Percentiles rank a stretch among this genome's conserved stretches.
These are phyloP conservation scores for Stereum hirsutum DNA, from an alignment of 1,284 basidiomycete genomes.

Conservation along the genomic window DNA sequence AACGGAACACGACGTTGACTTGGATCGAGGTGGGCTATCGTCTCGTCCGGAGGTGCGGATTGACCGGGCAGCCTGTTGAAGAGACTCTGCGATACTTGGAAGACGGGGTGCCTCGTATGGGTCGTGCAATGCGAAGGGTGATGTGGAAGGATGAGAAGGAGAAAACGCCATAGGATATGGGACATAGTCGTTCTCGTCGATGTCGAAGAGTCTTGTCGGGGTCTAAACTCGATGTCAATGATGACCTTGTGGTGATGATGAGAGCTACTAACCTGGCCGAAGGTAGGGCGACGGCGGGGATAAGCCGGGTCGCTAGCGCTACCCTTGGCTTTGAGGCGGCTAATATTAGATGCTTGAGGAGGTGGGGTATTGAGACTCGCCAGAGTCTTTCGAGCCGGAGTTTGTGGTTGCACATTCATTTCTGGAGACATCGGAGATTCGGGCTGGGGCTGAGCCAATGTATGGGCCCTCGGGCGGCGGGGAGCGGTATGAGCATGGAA, in stretches of 20 bases:
- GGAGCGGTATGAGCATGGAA: slow-evolving; percentile 42
- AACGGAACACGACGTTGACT: slow-evolving; percentile 33
- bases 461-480: slow-evolving; percentile 41
- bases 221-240: slow-evolving; percentile 6
- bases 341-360: slow-evolving; percentile 47
- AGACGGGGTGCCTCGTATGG: slow-evolving; percentile 19
- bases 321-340: slow-evolving; percentile 55
- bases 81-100: background rate
- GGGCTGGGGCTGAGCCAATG: slow-evolving; percentile 15
- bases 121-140: slow-evolving; percentile 23
- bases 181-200: slow-evolving; percentile 58
- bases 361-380: slow-evolving; percentile 52
- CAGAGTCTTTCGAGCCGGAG: slow-evolving; percentile 23
- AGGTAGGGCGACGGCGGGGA: slow-evolving; percentile 43
- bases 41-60: slow-evolving; percentile 13
- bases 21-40: slow-evolving; percentile 7
- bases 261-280: slow-evolving; percentile 21
- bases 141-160: slow-evolving; percentile 22
- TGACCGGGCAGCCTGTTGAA: slow-evolving; percentile 5
- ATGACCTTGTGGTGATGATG: background rate
- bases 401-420: slow-evolving; percentile 20
- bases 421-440: slow-evolving; percentile 16
- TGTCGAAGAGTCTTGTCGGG: slow-evolving; percentile 53
- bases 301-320: slow-evolving; percentile 66
- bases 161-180: slow-evolving; percentile 37